Percentiles rank a stretch among this genome's conserved stretches.
These are phyloP conservation scores for Peronospora belbahrii DNA, from an alignment of 352 stramenopile genomes.

Conservation along the genomic window DNA sequence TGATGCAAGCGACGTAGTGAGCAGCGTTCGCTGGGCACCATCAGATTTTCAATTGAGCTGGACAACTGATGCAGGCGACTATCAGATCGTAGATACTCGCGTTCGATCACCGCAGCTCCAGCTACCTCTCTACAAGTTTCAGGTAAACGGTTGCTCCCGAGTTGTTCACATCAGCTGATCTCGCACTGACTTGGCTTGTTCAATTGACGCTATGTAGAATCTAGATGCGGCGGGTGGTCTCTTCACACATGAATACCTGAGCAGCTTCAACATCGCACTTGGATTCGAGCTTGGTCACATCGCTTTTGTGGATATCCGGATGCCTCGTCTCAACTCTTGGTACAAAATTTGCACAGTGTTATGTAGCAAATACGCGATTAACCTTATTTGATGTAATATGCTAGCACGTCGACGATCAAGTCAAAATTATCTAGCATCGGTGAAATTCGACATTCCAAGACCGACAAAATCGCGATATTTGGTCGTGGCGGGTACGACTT, in stretches of 20 bases:
- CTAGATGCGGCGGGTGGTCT: slow-evolving; percentile 43
- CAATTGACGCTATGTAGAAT: slow-evolving; percentile 16
- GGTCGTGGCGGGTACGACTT: slow-evolving; percentile 46
- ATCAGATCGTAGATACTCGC: slow-evolving; percentile 56
- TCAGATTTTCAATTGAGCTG: slow-evolving; percentile 48
- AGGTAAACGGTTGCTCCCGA: slow-evolving; percentile 13
- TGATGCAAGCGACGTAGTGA: slow-evolving; percentile 70
- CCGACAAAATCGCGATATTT: slow-evolving; percentile 50
- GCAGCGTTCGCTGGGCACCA: slow-evolving; percentile 65
- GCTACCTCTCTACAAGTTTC: slow-evolving; percentile 23
- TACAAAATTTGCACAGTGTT: slow-evolving; percentile 12
- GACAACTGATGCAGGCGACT: slow-evolving; percentile 75
- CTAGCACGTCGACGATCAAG: slow-evolving; percentile 43
- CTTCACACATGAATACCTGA: slow-evolving; percentile 70
- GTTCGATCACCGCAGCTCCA: slow-evolving; percentile 30
- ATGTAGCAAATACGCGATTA: not conserved
- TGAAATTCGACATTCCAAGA: slow-evolving; percentile 49
- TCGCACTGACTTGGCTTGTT: not conserved
- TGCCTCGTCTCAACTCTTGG: slow-evolving; percentile 39
- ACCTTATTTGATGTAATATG: not conserved
- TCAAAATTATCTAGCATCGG: slow-evolving; percentile 38
- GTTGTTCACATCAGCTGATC: not conserved
- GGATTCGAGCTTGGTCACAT: slow-evolving; percentile 60
- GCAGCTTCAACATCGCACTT: slow-evolving; percentile 39
- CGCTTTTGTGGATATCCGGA: slow-evolving; percentile 58